Evolutionary conservation across 2,329 filamentous ascomycete genomes (phyloP).

Genomic region (Xylaria sp.): DNA sequence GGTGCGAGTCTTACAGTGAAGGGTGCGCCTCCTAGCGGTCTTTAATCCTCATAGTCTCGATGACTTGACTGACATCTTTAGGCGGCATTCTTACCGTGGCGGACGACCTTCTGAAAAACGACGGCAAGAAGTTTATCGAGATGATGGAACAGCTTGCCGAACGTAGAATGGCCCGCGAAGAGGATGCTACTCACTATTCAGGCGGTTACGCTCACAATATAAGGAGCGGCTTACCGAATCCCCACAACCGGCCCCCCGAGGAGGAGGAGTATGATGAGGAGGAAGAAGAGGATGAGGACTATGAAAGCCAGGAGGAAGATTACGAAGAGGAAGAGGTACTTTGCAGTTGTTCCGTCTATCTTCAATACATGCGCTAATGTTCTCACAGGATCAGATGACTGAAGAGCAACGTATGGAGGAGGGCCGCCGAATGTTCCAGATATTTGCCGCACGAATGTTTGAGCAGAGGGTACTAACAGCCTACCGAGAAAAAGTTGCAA

Average conservation of each 20-base stretch:
- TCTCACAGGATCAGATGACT: constrained; percentile 87
- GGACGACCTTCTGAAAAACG: constrained; percentile 97
- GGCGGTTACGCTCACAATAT: constrained; percentile 61
- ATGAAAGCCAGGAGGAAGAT: constrained; percentile 67
- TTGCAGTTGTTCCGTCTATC: constrained; percentile 2
- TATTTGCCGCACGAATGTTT: constrained; percentile 99
- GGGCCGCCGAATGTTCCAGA: constrained; percentile 97
- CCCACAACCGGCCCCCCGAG: constrained; percentile 77
- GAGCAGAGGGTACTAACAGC: constrained; percentile 95
- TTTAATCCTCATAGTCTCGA: constrained; percentile 29
- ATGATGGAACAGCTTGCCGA: constrained; percentile 99
- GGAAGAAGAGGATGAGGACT: constrained; percentile 65
- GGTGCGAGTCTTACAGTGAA: constrained; percentile 97
- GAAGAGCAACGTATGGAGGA: constrained; percentile 99
- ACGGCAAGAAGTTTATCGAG: constrained; percentile 99
- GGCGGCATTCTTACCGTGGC: constrained; percentile 98
- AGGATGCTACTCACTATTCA: constrained; percentile 76
- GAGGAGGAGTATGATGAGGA: constrained; percentile 77
- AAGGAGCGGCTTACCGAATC: constrained; percentile 63
- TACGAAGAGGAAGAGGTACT: constrained; percentile 80
- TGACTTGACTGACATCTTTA: constrained; percentile 53
- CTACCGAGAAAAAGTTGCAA: constrained; percentile 96
- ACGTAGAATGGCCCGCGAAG: constrained; percentile 94
- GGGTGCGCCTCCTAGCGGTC: constrained; percentile 52
- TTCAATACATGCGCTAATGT: constrained; percentile 32